Percentiles rank a stretch among this genome's conserved stretches.
Conservation (phyloP, 768 basidiomycete genomes). For the Ramaria sp. region DNA sequence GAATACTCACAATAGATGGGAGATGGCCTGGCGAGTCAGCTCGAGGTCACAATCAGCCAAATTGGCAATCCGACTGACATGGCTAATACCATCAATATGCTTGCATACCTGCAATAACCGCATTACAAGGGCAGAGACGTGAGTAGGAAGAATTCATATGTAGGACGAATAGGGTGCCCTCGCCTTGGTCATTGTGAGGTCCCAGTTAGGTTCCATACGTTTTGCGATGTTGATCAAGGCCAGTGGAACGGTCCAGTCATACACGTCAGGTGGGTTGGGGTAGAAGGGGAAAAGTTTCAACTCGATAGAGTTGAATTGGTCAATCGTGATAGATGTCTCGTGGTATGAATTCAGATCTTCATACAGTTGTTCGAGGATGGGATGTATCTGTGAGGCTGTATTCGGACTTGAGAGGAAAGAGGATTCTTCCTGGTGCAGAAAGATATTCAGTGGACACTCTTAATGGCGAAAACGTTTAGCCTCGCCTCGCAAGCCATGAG, state of each 20-base stretch:
- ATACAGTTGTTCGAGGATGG: constrained; percentile 90
- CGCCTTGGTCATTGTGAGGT: constrained; percentile 86
- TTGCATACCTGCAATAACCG: constrained; percentile 49
- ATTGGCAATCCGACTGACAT: constrained; percentile 83
- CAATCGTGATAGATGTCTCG: constrained; percentile 77
- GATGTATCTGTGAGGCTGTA: constrained; percentile 52
- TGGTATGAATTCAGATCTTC: constrained; percentile 97
- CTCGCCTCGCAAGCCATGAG: constrained; percentile 81
- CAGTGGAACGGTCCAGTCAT: constrained; percentile 94
- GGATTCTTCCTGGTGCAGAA: constrained; percentile 62
- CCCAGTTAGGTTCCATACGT: constrained; percentile 88
- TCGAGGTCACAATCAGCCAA: constrained; percentile 82
- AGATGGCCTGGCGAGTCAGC: constrained; percentile 76
- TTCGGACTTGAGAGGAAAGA: constrained; percentile 69
- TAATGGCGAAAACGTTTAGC: constrained; percentile 5
- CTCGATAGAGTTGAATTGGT: constrained; percentile 90
- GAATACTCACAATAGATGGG: constrained; percentile 73
- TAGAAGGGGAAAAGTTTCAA: constrained; percentile 95
- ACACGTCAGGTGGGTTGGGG: constrained; percentile 81
- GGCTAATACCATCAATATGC: constrained; percentile 85
- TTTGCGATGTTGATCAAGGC: constrained; percentile 76
- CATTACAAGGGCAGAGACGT: neutral
- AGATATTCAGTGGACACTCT: neutral
- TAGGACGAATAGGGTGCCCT: neutral
- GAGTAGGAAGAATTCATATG: neutral